Percentiles rank a stretch among this genome's conserved stretches.
Conservation (phyloP, 2,329 filamentous ascomycete genomes). For the Parastagonospora avenae region DNA sequence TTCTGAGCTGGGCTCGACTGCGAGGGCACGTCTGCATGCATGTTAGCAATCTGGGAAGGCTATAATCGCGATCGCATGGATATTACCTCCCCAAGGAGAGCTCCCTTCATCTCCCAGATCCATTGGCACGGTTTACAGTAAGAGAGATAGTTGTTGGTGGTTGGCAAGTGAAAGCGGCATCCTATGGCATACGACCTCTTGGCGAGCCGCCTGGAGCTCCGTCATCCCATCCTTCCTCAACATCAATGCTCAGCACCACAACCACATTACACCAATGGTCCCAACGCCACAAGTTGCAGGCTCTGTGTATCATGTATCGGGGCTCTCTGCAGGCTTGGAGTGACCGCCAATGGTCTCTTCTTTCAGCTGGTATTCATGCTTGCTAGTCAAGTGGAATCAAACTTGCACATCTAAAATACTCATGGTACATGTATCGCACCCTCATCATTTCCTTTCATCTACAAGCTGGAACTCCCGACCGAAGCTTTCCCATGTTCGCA, state of each 20-base stretch:
- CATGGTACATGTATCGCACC: no score
- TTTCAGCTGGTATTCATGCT: no score
- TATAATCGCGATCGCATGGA: background rate
- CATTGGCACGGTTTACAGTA: constrained; percentile 36
- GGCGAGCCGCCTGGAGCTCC: background rate
- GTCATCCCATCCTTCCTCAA: background rate
- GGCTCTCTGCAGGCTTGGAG: no score
- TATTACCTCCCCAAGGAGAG: constrained; percentile 51
- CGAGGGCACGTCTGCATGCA: constrained; percentile 53
- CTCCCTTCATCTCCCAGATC: constrained; percentile 50
- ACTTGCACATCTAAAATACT: no score
- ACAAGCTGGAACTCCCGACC: constrained; percentile 20
- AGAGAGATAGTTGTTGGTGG: constrained; percentile 12
- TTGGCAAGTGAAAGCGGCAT: constrained; percentile 13
- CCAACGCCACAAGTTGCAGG: no score
- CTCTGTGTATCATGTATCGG: no score
- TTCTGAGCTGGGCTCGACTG: constrained; percentile 50
- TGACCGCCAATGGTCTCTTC: no score
- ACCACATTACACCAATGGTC: no score
- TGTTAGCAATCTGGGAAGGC: constrained; percentile 18
- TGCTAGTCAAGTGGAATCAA: no score
- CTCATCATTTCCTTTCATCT: background rate
- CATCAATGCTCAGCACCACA: background rate
- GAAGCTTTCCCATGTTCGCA: constrained; percentile 48
- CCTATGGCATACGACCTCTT: background rate